Conservation (phyloP, 2,329 filamentous ascomycete genomes). For the Macrophomina tecta region DNA sequence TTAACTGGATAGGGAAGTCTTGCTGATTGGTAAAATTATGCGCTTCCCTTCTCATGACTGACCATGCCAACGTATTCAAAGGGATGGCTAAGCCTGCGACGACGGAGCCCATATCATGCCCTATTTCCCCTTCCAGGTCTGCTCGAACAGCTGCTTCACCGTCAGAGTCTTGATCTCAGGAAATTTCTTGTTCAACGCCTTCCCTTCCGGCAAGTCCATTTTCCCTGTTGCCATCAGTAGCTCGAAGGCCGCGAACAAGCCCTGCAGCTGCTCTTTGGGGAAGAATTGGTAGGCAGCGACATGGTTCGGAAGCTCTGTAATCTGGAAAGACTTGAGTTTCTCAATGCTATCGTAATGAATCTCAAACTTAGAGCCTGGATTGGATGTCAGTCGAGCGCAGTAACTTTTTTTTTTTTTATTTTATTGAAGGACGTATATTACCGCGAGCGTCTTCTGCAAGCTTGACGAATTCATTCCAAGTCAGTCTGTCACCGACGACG, state of each 20-base stretch:
- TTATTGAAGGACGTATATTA: not conserved
- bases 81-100: too few relatives aligned
- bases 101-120: not conserved
- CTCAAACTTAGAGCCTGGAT: constrained; percentile 27
- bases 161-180: constrained; percentile 13
- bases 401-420: too few relatives aligned
- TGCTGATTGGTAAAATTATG: too few relatives aligned
- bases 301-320: constrained; percentile 32
- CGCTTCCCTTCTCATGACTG: too few relatives aligned
- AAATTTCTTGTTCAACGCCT: constrained; percentile 11
- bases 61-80: too few relatives aligned
- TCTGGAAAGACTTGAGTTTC: constrained; percentile 29
- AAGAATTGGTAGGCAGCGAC: constrained; percentile 30
- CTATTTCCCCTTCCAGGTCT: constrained; percentile 20
- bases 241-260: constrained; percentile 8
- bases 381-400: not conserved
- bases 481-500: constrained; percentile 31
- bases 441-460: constrained; percentile 30
- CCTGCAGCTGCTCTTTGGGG: constrained; percentile 30
- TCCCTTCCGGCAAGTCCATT: not conserved
- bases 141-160: constrained; percentile 1
- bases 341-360: constrained; percentile 32
- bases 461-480: constrained; percentile 31
- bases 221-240: not conserved
- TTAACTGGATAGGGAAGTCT: too few relatives aligned